Base-by-base conservation (phyloP, 139 green algal species). In the Closterium sp. region DNA sequence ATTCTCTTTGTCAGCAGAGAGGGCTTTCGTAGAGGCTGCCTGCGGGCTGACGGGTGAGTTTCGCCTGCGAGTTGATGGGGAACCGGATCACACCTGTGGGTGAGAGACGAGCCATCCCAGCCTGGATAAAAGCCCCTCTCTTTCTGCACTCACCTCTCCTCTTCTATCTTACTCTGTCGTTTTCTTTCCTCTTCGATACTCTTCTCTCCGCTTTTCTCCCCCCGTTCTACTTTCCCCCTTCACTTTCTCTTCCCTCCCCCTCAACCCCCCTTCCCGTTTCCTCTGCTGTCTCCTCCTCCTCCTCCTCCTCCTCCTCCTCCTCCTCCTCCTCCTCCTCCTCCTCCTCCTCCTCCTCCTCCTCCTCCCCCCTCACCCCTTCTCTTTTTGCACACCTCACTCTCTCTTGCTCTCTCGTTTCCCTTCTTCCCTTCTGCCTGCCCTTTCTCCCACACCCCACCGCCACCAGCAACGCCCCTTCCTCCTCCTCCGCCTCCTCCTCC, bases 1-100 rank as follows among this genome's bases (percentile, higher is more conserved):
- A 97, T 98, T 73, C 92, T 99, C 27, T 96, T 98, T 62, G 92
- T 99, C 0, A 98, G 96, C 88, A 94, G 97, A 2, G 97, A 99
- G 86, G 97, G 97, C 32, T 96, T 99, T 31, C 95, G 97, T 0
- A 89, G 97, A 7, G 97, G 96, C 5, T 98, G 97, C 89, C 92
- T 98, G 70, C 95, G 97, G 10, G 86, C n/a, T 13, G 42, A 91
- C 22, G 32, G 62, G 62, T 79, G 62, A 79, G 62, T 50, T 50
- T n/a, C n/a, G n/a, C n/a, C n/a, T n/a, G n/a, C n/a, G n/a, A n/a
- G n/a, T n/a, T n/a, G n/a, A n/a, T n/a, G n/a, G n/a, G n/a, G n/a
- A n/a, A n/a, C n/a, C n/a, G n/a, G n/a, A n/a, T n/a, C n/a, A n/a
- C n/a, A n/a, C n/a, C n/a, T n/a, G n/a, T n/a, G n/a, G n/a, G n/a